These are phyloP conservation scores for Aspergillus diversus DNA, from an alignment of 495 filamentous ascomycete genomes.

Conservation along the genomic window DNA sequence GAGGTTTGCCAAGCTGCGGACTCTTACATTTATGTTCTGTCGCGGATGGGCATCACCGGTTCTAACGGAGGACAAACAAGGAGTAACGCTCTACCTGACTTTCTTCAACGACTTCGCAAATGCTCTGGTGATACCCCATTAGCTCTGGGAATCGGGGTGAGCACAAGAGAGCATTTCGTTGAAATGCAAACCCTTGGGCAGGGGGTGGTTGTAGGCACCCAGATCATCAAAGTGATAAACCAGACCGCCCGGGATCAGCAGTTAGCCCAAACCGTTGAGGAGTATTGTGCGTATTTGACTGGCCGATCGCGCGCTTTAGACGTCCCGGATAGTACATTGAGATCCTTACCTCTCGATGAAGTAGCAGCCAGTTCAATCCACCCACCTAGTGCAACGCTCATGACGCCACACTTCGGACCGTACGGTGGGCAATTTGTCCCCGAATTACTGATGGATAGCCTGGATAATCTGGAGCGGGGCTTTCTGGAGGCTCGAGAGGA, in stretches of 20 bases:
- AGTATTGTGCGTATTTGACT: not conserved
- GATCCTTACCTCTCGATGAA: too few relatives aligned
- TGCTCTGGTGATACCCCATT: slow-evolving; percentile 74
- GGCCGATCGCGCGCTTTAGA: not conserved
- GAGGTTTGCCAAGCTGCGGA: not conserved
- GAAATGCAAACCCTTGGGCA: slow-evolving; percentile 74
- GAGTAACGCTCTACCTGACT: slow-evolving; percentile 68
- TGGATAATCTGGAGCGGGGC: slow-evolving; percentile 77
- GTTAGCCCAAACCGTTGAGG: not conserved
- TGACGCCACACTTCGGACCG: slow-evolving; percentile 68
- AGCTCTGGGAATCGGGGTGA: slow-evolving; percentile 86
- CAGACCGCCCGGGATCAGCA: not conserved
- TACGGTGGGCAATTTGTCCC: slow-evolving; percentile 93
- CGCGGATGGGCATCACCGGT: slow-evolving; percentile 89
- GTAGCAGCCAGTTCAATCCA: too few relatives aligned
- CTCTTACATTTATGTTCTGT: slow-evolving; percentile 76
- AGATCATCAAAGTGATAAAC: slow-evolving; percentile 60
- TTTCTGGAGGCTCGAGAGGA: slow-evolving; percentile 81
- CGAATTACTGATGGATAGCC: slow-evolving; percentile 87
- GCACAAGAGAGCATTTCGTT: slow-evolving; percentile 82
- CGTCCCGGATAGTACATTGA: not conserved
- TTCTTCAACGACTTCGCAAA: slow-evolving; percentile 76
- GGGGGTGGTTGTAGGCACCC: slow-evolving; percentile 86
- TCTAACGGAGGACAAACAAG: slow-evolving; percentile 63
- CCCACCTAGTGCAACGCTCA: not conserved